Evolutionary conservation across 2,329 filamentous ascomycete genomes (phyloP), one percentile per base, ranked within the genome.

Genomic region (Sphaerulina musiva): DNA sequence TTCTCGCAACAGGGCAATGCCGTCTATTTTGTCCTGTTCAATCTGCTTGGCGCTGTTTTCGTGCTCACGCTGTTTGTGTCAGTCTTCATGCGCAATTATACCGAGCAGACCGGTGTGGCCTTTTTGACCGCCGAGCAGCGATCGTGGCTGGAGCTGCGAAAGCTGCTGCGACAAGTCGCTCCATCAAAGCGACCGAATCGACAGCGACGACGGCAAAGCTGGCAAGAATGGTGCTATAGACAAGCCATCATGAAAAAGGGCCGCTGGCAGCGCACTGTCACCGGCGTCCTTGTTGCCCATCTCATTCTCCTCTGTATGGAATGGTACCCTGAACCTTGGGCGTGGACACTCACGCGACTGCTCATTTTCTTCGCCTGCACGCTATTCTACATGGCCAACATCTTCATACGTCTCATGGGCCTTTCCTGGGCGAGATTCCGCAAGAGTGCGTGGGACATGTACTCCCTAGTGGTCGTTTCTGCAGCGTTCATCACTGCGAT

Each of bases 81-180:
- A 53, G 93, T 98, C 57, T 98, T 98, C 71, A 98, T 98, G 93
- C 89, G 93, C 57, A 98, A 96, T 70, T 98, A 98, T 72, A 98
- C 93, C 0, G 93, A 98, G 72, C 91, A 97, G 72, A 98, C 93
- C 0, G 93, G 93, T 1, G 93, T 98, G 42, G 93, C 93, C 2
- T 98, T 92, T 69, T 76, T 98, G 64, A 98, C 93, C 1, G 86
- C 91, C 0, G 93, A 98, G 65, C 93, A 98, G 69, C 85, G 93
- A 63, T 95, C 92, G 0, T 98, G 93, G 93, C 80, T 98, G 11
- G 93, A 98, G 70, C 73, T 98, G 62, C 82, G 93, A 54, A 98
- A 98, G 72, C 77, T 96, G 23, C 76, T 98, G 39, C 82, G 89
- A 48, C 93, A 97, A 69, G 90, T 98, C 9, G 92, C 91, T 3